Percentiles rank a stretch among this genome's conserved stretches.
phyloP scores from a whole-genome alignment of 2,329 filamentous ascomycete genomes.

The Aspergillus ruber region DNA sequence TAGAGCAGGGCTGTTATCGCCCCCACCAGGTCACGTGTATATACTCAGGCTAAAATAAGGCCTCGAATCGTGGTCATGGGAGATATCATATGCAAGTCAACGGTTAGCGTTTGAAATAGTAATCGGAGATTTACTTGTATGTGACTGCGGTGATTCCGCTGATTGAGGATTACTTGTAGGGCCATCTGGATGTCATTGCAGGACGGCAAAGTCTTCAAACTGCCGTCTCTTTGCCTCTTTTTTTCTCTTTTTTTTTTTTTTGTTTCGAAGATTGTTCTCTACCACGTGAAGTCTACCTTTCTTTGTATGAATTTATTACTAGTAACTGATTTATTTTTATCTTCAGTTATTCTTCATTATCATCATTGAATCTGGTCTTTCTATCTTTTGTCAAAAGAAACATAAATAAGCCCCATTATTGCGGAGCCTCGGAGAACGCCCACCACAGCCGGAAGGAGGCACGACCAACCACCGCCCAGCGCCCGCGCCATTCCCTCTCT shows the following conservation, averaged over 20 bases:
- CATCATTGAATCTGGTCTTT: neutral
- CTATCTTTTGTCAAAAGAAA: neutral
- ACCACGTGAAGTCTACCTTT: neutral
- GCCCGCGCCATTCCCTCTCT: neutral
- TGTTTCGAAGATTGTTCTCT: neutral
- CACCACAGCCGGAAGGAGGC: neutral
- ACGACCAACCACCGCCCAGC: neutral
- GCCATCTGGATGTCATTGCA: slow-evolving; percentile 4
- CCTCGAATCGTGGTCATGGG: no score
- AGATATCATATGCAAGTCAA: no score
- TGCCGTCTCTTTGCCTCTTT: slow-evolving; percentile 4
- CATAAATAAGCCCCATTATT: no score
- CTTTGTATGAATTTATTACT: neutral
- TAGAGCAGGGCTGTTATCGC: no score
- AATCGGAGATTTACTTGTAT: no score
- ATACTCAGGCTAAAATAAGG: no score
- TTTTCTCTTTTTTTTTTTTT: slow-evolving; percentile 1
- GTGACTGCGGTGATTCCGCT: neutral
- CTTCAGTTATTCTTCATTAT: neutral
- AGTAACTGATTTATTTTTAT: neutral
- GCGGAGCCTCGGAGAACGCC: neutral
- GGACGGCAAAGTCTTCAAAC: slow-evolving; percentile 9
- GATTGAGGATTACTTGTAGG: neutral
- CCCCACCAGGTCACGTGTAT: no score
- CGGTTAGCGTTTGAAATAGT: no score